Percentiles rank a stretch among this genome's conserved stretches.
Conservation (phyloP, 257 asterid species). For the Knoxia roxburghii region DNA sequence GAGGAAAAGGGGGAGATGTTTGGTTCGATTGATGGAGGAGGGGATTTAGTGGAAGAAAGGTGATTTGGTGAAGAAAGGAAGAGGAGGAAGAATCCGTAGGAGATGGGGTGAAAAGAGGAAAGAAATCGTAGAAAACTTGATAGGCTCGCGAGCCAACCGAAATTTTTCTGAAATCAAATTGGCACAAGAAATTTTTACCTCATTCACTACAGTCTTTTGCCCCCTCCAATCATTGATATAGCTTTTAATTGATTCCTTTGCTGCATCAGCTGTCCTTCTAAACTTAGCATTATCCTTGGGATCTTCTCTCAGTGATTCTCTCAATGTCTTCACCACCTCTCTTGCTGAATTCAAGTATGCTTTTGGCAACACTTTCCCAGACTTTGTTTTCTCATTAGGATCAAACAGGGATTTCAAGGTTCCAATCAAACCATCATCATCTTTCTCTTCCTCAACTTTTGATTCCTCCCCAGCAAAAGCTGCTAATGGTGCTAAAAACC, state of each 20-base stretch:
- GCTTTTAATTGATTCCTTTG: slow-evolving; percentile 76
- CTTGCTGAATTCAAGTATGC: slow-evolving; percentile 79
- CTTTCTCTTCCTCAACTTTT: slow-evolving; percentile 31
- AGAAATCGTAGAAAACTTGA: too few relatives aligned
- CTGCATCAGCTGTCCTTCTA: slow-evolving; percentile 86
- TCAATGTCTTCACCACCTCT: slow-evolving; percentile 80
- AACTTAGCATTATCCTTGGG: slow-evolving; percentile 67
- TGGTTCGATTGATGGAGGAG: too few relatives aligned
- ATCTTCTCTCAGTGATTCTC: slow-evolving; percentile 69
- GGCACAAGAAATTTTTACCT: slow-evolving; percentile 40
- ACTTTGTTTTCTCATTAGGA: slow-evolving; percentile 83
- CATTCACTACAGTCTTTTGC: slow-evolving; percentile 53
- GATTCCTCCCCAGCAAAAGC: slow-evolving; percentile 51
- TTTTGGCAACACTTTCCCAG: slow-evolving; percentile 81
- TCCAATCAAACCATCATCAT: slow-evolving; percentile 51
- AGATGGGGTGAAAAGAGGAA: too few relatives aligned
- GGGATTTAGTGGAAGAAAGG: too few relatives aligned
- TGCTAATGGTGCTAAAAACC: slow-evolving; percentile 26
- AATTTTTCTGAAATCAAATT: not conserved
- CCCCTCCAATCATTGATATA: slow-evolving; percentile 77
- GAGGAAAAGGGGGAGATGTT: too few relatives aligned
- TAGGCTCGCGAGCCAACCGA: too few relatives aligned
- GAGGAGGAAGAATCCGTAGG: too few relatives aligned
- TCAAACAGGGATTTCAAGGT: slow-evolving; percentile 65
- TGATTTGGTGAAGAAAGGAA: too few relatives aligned